Base-by-base conservation (phyloP, 2,329 filamentous ascomycete species). In the Byssothecium circinans region DNA sequence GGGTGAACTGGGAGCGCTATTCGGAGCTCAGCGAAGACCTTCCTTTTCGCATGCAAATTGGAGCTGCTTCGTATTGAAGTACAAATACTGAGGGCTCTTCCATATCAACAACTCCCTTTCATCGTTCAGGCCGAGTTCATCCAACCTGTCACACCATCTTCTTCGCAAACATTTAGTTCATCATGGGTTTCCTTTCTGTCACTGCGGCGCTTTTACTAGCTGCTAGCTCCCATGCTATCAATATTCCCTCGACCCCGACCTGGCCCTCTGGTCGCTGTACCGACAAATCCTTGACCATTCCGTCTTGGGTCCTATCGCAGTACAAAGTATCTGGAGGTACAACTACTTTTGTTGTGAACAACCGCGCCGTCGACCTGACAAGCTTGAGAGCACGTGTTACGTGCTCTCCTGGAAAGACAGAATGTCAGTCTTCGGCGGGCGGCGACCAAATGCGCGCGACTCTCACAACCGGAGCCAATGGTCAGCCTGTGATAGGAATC, bases 231-330 rank as follows among this genome's bases (percentile, higher is more conserved):
- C 23, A 12, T 8, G 42, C 47, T 25, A 45, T 50, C 38, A 35
- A 30, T 20, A 42, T 50, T 23, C 42, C 47, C 12, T 10, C 42
- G 7, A 34, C 32, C 17, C 47, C 42, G 15, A 45, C 27, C 19
- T 50, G 47, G 47, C 42, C 47, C 14, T 23, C 25, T 23, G 47
- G 42, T 33, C 42, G 47, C 25, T 50, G 47, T 18, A 50, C 47
- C 7, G 47, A 50, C 33, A 45, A 45, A 29, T 45, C 42, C 15
- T 38, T 50, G 10, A 50, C 37, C 8, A 45, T 41, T 15, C 42
- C 47, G 8, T 41, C 30, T 15, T 50, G 47, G 47, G 37, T 42
- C 18, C 36, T 50, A 10, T 42, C 25, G 10, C 22, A 45, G 10
- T 50, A 45, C 38, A 35, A 41, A 33, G 39, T 50, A 35, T 20